Percentiles rank a stretch among this genome's conserved stretches.
These are phyloP conservation scores for Macrophomina pseudophaseolina DNA, from an alignment of 2,329 filamentous ascomycete species.

Conservation along the genomic window DNA sequence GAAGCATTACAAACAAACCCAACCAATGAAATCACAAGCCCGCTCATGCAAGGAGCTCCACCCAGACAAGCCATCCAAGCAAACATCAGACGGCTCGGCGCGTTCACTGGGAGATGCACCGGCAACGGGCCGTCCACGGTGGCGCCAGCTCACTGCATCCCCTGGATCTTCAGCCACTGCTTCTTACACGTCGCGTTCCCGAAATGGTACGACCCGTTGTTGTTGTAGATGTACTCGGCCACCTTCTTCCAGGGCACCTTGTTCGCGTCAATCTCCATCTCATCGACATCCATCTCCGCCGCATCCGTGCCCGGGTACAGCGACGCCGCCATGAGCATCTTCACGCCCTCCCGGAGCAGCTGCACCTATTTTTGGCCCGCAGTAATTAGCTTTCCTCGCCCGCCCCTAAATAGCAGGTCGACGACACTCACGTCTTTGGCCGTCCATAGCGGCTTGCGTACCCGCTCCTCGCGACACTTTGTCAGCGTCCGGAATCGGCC, in stretches of 20 bases:
- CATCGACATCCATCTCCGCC: neutral
- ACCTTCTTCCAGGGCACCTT: constrained; percentile 66
- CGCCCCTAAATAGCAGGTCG: neutral
- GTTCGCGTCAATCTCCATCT: constrained; percentile 22
- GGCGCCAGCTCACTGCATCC: neutral
- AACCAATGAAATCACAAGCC: neutral
- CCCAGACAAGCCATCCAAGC: neutral
- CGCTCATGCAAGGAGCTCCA: neutral
- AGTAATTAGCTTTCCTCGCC: neutral
- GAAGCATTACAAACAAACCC: neutral
- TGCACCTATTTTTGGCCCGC: neutral
- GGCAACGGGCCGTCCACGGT: neutral
- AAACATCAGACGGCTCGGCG: neutral
- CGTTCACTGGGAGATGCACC: neutral
- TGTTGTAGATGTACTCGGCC: constrained; percentile 56
- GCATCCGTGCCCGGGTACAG: constrained; percentile 10
- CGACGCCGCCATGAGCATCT: constrained; percentile 3
- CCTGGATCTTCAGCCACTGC: constrained; percentile 58
- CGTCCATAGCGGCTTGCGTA: constrained; percentile 70
- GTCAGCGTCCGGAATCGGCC: constrained; percentile 70
- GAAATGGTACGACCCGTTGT: constrained; percentile 64
- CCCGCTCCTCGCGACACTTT: constrained; percentile 65
- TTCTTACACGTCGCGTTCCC: constrained; percentile 67
- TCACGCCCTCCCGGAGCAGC: constrained; percentile 22
- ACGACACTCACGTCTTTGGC: constrained; percentile 64